Evolutionary conservation across 2,329 filamentous ascomycete species (phyloP), one percentile per base, ranked within the genome.

Genomic region (Aspergillus sp.): DNA sequence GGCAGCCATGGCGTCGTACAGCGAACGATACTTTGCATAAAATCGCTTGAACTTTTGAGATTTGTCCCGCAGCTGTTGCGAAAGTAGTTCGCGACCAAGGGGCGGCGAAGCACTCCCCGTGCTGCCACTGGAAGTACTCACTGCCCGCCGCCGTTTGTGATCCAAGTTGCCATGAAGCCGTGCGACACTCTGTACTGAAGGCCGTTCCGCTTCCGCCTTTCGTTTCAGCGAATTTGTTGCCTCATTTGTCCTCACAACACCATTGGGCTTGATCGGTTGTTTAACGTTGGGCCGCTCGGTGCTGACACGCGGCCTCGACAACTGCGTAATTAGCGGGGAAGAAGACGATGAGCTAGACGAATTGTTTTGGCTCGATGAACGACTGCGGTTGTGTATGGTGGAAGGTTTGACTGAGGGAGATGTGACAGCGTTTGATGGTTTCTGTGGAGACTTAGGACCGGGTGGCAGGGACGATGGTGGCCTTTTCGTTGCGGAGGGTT

Each of bases 381-480:
- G 74, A 54, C 65, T 74, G 65, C 77, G 76, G 69, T 82, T 77
- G 63, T 84, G 78, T 59, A 84, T 77, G 69, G 88, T 85, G 22
- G 85, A 87, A 30, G 84, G 83, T 71, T 86, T 87, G 63, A 86
- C 82, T 6, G 86, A 85, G 23, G 85, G 85, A 2, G 86, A 87
- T 7, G 84, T 85, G 9, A 84, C 85, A 11, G 88, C 81, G 13
- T 85, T 86, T 17, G 87, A 88, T 2, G 85, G 85, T 57, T 88
- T 88, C 69, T 83, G 84, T 1, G 86, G 85, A 47, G 84, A 86
- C 62, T 64, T 69, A 31, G 64, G 64, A 28, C 79, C 86, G 23
- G 76, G 78, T 54, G 68, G 72, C 64, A 71, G 79, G 60, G 72
- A 79, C 74, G 72, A 68, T 23, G 73, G 65, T 17, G 73, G 71